A percentile compares a stretch with the other conserved stretches of the same genome.
These are phyloP conservation scores for Cydonia oblonga DNA, from an alignment of 331 rosid genomes.

Conservation along the genomic window DNA sequence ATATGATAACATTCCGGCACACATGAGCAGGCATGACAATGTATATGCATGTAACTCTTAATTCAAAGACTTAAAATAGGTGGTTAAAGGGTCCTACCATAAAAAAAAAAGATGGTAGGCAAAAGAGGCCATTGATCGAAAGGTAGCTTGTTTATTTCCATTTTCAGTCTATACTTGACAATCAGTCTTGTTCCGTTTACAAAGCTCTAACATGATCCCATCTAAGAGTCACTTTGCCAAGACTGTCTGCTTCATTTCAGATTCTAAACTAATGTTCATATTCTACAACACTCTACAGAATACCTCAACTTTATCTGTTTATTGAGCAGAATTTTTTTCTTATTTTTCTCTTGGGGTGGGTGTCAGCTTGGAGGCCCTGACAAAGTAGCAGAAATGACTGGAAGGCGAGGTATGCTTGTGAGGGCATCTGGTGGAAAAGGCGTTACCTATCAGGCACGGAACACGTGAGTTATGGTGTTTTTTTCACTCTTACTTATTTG, in stretches of 20 bases:
- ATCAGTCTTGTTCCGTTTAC: not conserved
- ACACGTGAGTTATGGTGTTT: conserved; percentile 48
- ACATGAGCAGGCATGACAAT: not conserved
- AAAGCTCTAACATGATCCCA: not conserved
- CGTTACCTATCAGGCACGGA: conserved; percentile 73
- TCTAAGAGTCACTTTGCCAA: not conserved
- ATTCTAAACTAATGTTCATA: not conserved
- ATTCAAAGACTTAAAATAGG: not conserved
- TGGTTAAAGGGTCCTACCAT: not conserved
- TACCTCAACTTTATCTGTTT: not conserved
- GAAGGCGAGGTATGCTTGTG: conserved; percentile 93
- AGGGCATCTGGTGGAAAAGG: conserved; percentile 77
- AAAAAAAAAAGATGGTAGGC: not conserved
- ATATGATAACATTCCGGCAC: not conserved
- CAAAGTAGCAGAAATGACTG: conserved; percentile 83
- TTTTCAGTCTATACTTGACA: not conserved
- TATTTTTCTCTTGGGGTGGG: not conserved
- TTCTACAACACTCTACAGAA: not conserved
- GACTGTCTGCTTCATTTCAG: not conserved
- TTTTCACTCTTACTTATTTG: not conserved
- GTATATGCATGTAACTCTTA: not conserved
- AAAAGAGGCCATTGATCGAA: not conserved
- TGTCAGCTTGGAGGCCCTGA: conserved; percentile 86
- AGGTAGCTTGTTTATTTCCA: not conserved
- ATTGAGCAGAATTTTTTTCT: not conserved